These are phyloP conservation scores for Magnolia sinica DNA, from an alignment of 164 flowering plant genomes.

Conservation along the genomic window DNA sequence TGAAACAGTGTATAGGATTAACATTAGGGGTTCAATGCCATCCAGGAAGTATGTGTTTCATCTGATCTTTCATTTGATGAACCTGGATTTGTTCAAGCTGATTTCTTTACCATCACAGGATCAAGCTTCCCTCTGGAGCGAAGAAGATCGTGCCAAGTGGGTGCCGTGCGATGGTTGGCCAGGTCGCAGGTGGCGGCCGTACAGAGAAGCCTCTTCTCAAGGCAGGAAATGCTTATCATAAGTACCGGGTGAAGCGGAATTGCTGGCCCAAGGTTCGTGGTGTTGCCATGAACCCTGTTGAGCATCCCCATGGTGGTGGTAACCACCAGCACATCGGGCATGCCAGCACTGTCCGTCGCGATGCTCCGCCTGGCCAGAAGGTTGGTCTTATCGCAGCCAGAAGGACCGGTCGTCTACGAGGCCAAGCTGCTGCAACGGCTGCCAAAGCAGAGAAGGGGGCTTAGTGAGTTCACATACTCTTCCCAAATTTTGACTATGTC, in stretches of 20 bases:
- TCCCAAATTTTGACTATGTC: background rate
- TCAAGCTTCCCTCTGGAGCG: slow-evolving; percentile 25
- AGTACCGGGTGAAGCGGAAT: slow-evolving; percentile 22
- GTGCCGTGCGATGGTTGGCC: slow-evolving; percentile 21
- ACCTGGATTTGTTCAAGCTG: too few relatives aligned
- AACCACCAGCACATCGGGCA: slow-evolving; percentile 49
- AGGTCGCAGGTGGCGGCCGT: slow-evolving; percentile 24
- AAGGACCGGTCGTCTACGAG: slow-evolving; percentile 24
- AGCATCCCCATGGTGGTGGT: slow-evolving; percentile 24
- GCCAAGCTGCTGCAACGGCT: slow-evolving; percentile 27
- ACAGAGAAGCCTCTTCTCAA: slow-evolving; percentile 22
- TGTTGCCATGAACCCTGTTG: slow-evolving; percentile 25
- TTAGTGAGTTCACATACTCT: background rate
- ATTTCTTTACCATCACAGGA: background rate
- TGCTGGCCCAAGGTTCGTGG: slow-evolving; percentile 27
- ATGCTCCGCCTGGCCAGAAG: slow-evolving; percentile 26
- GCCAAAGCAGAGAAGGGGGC: slow-evolving; percentile 20
- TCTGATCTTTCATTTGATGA: background rate
- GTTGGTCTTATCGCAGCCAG: slow-evolving; percentile 23
- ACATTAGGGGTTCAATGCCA: too few relatives aligned
- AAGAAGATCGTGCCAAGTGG: slow-evolving; percentile 44
- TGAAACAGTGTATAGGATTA: too few relatives aligned
- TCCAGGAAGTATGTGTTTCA: too few relatives aligned
- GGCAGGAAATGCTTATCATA: slow-evolving; percentile 24
- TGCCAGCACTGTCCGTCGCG: slow-evolving; percentile 29